Percentiles rank a stretch among this genome's conserved stretches.
These are phyloP conservation scores for Nakazawaea anatomiae DNA, from an alignment of 805 yeast species.

Conservation along the genomic window DNA sequence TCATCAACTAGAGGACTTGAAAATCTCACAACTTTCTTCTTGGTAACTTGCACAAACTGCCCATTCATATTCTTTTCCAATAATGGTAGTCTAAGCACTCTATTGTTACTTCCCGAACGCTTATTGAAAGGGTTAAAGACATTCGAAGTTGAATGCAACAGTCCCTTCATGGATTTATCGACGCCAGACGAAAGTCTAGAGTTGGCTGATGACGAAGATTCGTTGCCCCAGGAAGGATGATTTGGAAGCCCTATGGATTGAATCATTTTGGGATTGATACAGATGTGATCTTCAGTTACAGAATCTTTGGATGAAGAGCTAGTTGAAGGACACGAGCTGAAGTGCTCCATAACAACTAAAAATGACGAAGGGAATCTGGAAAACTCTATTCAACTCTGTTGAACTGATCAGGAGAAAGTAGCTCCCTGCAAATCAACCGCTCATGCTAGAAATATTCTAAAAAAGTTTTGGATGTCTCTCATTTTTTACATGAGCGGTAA, in stretches of 20 bases:
- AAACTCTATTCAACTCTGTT: no score
- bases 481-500: not conserved
- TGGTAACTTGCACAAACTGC: not conserved
- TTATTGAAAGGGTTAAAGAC: not conserved
- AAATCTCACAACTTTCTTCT: conserved; percentile 7
- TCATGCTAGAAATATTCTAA: no score
- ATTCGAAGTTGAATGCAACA: not conserved
- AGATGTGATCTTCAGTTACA: conserved; percentile 4
- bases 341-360: not conserved
- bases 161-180: not conserved
- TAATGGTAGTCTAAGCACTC: conserved; percentile 1
- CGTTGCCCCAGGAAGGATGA: conserved; percentile 7
- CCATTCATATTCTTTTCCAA: conserved; percentile 4
- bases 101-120: not conserved
- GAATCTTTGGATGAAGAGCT: conserved; percentile 8
- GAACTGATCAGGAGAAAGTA: no score
- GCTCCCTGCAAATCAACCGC: no score
- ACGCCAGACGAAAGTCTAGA: not conserved
- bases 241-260: not conserved
- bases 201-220: not conserved
- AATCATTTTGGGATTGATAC: not conserved
- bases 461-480: not conserved
- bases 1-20: conserved; percentile 7
- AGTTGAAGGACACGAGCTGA: conserved; percentile 7
- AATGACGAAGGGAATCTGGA: not conserved